These are phyloP conservation scores for Fusarium bactridioides DNA, from an alignment of 2,329 filamentous ascomycete species.

Conservation along the genomic window DNA sequence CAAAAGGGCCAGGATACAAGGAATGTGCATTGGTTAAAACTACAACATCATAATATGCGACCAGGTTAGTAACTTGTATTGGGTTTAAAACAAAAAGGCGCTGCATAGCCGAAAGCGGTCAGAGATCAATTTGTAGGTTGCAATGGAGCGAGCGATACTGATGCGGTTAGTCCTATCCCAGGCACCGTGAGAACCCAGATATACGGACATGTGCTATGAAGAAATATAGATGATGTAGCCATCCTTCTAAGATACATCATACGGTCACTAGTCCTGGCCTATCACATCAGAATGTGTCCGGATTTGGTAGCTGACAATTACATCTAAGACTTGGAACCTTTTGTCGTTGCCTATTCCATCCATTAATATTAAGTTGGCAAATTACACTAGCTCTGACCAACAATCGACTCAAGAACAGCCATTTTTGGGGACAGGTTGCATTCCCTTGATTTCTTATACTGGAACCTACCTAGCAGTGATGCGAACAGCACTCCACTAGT, in stretches of 20 bases:
- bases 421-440: constrained; percentile 41
- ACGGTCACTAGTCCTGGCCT: constrained; percentile 4
- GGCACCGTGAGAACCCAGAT: not conserved
- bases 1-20: not conserved
- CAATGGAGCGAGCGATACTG: not conserved
- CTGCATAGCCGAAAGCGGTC: constrained; percentile 12
- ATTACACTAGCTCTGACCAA: constrained; percentile 9
- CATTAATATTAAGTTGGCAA: not conserved
- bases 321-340: constrained; percentile 5
- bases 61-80: not conserved
- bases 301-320: constrained; percentile 20
- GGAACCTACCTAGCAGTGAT: constrained; percentile 22
- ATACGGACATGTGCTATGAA: not conserved
- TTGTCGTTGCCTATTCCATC: constrained; percentile 29
- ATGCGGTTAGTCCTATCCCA: not conserved
- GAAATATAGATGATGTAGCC: constrained; percentile 3
- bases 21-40: constrained; percentile 7
- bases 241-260: constrained; percentile 10
- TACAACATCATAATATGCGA: constrained; percentile 12
- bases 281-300: constrained; percentile 14
- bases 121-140: not conserved
- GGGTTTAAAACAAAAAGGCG: not conserved
- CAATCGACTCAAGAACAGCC: constrained; percentile 25
- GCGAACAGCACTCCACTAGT: constrained; percentile 5
- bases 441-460: constrained; percentile 34